Evolutionary conservation across 108 stramenopile genomes (phyloP), one percentile per base, ranked within the genome.

Genomic region (Nannochloropsis gaditana): DNA sequence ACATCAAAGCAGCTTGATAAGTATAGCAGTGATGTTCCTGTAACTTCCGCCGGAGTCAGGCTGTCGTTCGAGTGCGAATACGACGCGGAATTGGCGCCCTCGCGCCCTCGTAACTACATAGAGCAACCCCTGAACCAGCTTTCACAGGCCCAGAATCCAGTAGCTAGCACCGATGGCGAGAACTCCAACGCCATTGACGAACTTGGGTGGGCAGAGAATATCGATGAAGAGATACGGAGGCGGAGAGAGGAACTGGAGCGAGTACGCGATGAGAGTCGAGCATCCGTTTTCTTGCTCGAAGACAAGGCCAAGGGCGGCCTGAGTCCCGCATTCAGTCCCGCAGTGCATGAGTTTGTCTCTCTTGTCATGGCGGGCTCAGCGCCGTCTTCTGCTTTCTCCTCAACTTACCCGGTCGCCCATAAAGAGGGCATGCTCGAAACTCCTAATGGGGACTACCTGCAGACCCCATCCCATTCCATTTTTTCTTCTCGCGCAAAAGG

Each of bases 201-300:
- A 15, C n/a, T n/a, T 73, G 59, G 0, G n/a, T 73, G 59, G 59
- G 19, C n/a, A 5, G 19, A 73, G 19, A 73, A 73, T n/a, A 73
- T 73, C 59, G 59, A 73, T n/a, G 59, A 73, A n/a, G 59, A 73
- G 59, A n/a, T 73, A n/a, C 59, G 59, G 59, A 15, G 59, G 59
- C 59, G 59, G 19, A 15, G n/a, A n/a, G 59, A 73, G 59, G 59
- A 73, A 73, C 59, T 73, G 59, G n/a, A 15, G 19, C 59, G 59
- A n/a, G 59, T 73, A 3, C 59, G 59, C 15, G 59, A 3, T n/a
- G 59, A 15, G 19, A 73, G 59, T 73, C 15, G n/a, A n/a, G 59
- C 59, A 15, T 73, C 59, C 59, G 59, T 73, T 15, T n/a, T n/a
- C n/a, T 73, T 73, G 59, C n/a, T 73, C 19, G 59, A 73, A 73